Percentiles rank a stretch among this genome's conserved stretches.
Evolutionary conservation across 202 grass and related monocot genomes (phyloP).

Genomic region (Setaria viridis): DNA sequence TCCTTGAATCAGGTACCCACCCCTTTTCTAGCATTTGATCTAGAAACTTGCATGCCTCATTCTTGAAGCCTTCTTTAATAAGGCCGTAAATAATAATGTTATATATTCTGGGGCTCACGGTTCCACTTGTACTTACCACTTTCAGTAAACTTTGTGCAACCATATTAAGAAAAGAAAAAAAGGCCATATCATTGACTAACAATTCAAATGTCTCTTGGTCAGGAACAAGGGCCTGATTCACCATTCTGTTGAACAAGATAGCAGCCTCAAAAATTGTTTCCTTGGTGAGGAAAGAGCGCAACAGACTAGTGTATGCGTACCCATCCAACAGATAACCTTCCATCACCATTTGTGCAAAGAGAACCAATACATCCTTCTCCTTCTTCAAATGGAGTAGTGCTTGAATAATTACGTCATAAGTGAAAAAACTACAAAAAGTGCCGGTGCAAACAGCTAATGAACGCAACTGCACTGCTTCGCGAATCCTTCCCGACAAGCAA

Average conservation of each 20-base stretch:
- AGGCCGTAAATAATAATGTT: constrained; percentile 67
- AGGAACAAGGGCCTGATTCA: constrained; percentile 53
- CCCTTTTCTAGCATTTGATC: constrained; percentile 73
- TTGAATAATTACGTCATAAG: constrained; percentile 56
- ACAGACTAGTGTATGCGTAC: constrained; percentile 45
- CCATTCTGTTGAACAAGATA: constrained; percentile 71
- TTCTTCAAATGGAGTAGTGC: constrained; percentile 51
- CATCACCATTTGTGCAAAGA: constrained; percentile 67
- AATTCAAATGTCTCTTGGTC: constrained; percentile 61
- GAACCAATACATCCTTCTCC: constrained; percentile 49
- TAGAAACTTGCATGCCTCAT: constrained; percentile 63
- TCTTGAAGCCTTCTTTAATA: constrained; percentile 67
- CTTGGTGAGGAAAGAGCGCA: constrained; percentile 55
- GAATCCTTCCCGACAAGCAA: constrained; percentile 56
- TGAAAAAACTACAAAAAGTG: constrained; percentile 46
- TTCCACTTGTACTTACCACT: constrained; percentile 46
- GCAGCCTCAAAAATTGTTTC: constrained; percentile 40
- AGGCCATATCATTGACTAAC: constrained; percentile 51
- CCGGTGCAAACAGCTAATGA: constrained; percentile 55
- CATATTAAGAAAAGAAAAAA: constrained; percentile 55
- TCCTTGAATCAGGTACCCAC: constrained; percentile 68
- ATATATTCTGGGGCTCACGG: constrained; percentile 53
- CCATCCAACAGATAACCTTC: constrained; percentile 58
- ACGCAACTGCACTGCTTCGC: constrained; percentile 53
- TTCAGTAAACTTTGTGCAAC: constrained; percentile 58